phyloP scores from a whole-genome alignment of 768 basidiomycete species.

The Gelatoporia subvermispora region DNA sequence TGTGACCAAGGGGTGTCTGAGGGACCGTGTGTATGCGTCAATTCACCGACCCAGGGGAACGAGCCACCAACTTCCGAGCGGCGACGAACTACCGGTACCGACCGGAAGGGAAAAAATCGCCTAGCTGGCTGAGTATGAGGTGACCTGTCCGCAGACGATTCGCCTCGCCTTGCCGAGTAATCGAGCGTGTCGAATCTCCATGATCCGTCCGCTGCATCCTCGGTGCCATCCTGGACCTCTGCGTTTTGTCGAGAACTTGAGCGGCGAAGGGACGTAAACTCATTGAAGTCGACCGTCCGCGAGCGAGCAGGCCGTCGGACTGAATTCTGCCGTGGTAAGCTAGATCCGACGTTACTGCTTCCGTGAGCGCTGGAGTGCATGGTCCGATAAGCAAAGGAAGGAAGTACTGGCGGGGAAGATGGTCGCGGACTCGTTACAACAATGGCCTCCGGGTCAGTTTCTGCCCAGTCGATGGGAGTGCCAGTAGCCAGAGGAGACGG shows the following conservation, averaged over 20 bases:
- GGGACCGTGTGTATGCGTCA: background rate
- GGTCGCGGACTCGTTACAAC: constrained; percentile 13
- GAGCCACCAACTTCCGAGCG: constrained; percentile 1
- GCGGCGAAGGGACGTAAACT: constrained; percentile 65
- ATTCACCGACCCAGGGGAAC: background rate
- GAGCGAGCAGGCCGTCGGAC: constrained; percentile 53
- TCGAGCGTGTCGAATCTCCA: constrained; percentile 14
- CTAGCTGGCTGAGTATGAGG: background rate
- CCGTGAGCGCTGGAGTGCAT: background rate
- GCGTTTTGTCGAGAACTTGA: constrained; percentile 35
- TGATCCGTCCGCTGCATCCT: constrained; percentile 13
- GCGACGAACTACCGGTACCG: background rate
- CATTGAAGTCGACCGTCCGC: constrained; percentile 63
- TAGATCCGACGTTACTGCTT: background rate
- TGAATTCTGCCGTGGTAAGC: constrained; percentile 44
- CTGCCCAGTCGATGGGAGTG: background rate
- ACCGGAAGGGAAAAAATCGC: constrained; percentile 6
- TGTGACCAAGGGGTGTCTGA: constrained; percentile 1
- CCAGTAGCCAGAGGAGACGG: background rate
- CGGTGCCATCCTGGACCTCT: constrained; percentile 2
- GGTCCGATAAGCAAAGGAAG: background rate
- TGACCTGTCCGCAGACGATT: background rate
- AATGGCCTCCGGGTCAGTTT: background rate
- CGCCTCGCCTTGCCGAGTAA: constrained; percentile 9
- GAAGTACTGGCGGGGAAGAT: constrained; percentile 2